Evolutionary conservation across 805 yeast genomes (phyloP), one percentile per base, ranked within the genome.

Genomic region (Deakozyma indianensis): DNA sequence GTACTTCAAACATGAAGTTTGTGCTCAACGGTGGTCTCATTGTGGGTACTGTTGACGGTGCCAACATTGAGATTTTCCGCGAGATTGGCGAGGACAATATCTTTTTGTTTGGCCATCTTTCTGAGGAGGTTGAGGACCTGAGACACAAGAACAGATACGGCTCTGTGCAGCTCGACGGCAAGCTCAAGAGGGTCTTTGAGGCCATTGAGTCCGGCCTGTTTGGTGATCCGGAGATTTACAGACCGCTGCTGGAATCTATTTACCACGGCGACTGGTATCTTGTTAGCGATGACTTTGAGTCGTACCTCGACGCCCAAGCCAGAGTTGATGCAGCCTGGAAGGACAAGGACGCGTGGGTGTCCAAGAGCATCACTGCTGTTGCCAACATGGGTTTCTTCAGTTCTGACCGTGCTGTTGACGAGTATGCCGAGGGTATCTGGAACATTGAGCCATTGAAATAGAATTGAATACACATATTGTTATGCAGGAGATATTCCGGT

Each of bases 11-110:
- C 68, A 87, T 87, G 96, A 87, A 87, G 67, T 87, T 87, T 61
- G 95, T 86, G 22, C 69, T 87, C 65, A 87, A 86, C 59, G 96
- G 96, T 64, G 96, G 96, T 43, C 73, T 87, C 52, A 83, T 87
- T 54, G 80, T 87, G 52, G 96, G 96, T 61, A 88, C 96, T 11
- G 95, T 87, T 52, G 96, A 87, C 60, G 96, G 96, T 59, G 96
- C 96, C 51, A 87, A 88, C 59, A 94, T 88, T 43, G 96, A 87
- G 66, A 84, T 87, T 61, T 84, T 95, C 20, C 76, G 95, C 55
- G 96, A 88, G 66, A 76, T 88, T 54, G 95, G 95, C 43, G 94
- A 87, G 58, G 94, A 87, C 43, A 85, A 87, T 61, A 85, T 88
- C 62, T 87, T 87, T 68, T 69, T 87, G 60, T 87, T 87, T 61